Base-by-base conservation (phyloP, 73 alveolate species). In the Blepharisma japonicum region DNA sequence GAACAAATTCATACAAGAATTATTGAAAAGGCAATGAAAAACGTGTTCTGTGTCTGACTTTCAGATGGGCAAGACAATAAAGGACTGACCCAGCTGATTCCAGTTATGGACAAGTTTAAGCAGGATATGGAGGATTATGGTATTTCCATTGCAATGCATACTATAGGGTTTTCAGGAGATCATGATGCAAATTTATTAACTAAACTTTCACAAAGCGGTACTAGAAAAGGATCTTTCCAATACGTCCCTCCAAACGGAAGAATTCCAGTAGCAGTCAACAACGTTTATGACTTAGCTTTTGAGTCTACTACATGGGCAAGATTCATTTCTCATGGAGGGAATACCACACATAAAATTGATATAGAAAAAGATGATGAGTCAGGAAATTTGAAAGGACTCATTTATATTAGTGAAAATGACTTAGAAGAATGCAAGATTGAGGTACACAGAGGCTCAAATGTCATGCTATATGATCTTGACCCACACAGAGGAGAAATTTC, bases 31-130 rank as follows among this genome's bases (percentile, higher is more conserved):
- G 18, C 14, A n/a, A n/a, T 61, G 14, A 61, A 61, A 61, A 61
- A 61, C 74, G 74, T 61, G 0, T 61, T 61, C 47, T n/a, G 47
- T 18, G 74, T 61, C 46, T 61, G 74, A 48, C 46, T 61, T 18
- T 14, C 74, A 14, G 74, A 61, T 25, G 74, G 74, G 18, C 74
- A 61, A 61, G 74, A 61, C 47, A 61, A 61, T 39, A 61, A 61
- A 61, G 74, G 74, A 14, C 74, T 61, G 23, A 61, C n/a, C 47
- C 39, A 11, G 14, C 74, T 61, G 23, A 14, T 61, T 18, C 18
- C 11, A n/a, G 18, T 18, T 11, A 61, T 61, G 74, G 49, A 61
- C 47, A 14, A 61, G 23, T 61, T 61, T 25, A 18, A 18, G 23
- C 50, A 18, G 47, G 74, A 61, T 25, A 61, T 61, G 74, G 74